These are phyloP conservation scores for Exophiala spinifera DNA, from an alignment of 2,329 filamentous ascomycete genomes.

Conservation along the genomic window DNA sequence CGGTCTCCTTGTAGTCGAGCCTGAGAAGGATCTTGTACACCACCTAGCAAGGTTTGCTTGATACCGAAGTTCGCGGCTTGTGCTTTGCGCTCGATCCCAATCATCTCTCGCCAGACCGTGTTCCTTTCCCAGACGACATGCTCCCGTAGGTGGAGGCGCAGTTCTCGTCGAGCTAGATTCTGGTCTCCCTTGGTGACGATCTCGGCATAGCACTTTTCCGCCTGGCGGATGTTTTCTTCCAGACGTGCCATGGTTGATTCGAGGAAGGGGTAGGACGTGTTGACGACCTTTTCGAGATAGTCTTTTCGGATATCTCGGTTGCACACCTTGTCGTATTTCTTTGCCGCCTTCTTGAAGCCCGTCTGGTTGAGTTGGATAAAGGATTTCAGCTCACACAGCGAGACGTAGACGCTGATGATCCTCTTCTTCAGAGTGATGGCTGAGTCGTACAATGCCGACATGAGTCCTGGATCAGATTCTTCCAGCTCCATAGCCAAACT, in stretches of 20 bases:
- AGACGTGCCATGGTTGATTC: constrained; percentile 67
- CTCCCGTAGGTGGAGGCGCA: constrained; percentile 86
- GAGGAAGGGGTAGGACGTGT: constrained; percentile 77
- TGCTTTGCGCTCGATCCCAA: constrained; percentile 91
- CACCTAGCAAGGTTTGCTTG: constrained; percentile 72
- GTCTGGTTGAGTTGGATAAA: constrained; percentile 96
- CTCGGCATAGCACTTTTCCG: constrained; percentile 77
- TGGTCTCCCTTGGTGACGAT: constrained; percentile 80
- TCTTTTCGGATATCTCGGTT: constrained; percentile 73
- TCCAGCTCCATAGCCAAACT: constrained; percentile 57
- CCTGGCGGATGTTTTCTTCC: constrained; percentile 66
- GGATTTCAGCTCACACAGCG: constrained; percentile 90
- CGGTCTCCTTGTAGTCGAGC: constrained; percentile 79
- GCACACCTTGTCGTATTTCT: constrained; percentile 97
- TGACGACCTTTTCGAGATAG: constrained; percentile 73
- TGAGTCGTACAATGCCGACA: constrained; percentile 65
- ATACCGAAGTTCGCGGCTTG: constrained; percentile 89
- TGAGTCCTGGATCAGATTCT: constrained; percentile 76
- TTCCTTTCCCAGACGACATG: constrained; percentile 99
- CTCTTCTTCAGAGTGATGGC: constrained; percentile 90
- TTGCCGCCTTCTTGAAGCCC: constrained; percentile 91
- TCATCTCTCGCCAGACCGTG: constrained; percentile 98
- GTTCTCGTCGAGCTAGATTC: constrained; percentile 72
- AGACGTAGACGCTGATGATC: constrained; percentile 81
- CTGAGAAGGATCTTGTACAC: constrained; percentile 64